Conservation (phyloP, 345 rosid genomes). For the Bruguiera sexangula region DNA sequence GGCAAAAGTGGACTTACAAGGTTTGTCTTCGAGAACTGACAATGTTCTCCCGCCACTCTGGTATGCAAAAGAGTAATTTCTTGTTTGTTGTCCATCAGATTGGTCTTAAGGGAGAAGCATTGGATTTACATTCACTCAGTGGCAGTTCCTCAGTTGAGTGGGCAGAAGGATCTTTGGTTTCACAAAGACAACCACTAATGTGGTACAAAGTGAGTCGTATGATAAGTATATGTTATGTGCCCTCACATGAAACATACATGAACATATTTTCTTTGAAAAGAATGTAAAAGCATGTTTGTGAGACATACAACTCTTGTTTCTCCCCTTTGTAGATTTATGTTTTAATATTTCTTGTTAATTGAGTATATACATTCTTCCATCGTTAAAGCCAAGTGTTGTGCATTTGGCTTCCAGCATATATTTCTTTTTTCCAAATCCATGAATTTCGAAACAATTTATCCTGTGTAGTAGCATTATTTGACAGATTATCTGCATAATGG, state of each 20-base stretch:
- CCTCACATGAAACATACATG: too few species aligned
- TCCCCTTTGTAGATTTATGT: background rate
- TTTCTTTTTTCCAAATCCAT: background rate
- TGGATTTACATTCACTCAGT: conserved; percentile 79
- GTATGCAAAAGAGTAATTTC: conserved; percentile 1
- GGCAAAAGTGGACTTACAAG: conserved; percentile 99
- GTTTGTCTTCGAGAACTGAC: conserved; percentile 33
- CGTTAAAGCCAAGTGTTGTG: background rate
- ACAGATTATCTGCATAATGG: background rate
- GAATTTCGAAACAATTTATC: too few species aligned
- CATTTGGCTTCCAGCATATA: background rate
- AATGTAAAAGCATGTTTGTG: background rate
- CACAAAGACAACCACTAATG: conserved; percentile 78
- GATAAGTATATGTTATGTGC: too few species aligned
- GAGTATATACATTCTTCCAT: too few species aligned
- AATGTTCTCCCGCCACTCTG: background rate
- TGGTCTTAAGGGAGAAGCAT: conserved; percentile 87
- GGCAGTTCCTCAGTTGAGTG: conserved; percentile 92
- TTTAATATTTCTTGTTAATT: background rate
- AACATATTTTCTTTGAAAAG: too few species aligned
- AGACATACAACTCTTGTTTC: background rate
- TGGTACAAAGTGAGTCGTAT: conserved; percentile 74
- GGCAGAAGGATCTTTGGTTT: conserved; percentile 72
- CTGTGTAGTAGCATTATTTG: too few species aligned
- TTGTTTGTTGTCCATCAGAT: conserved; percentile 42